A percentile compares a stretch with the other conserved stretches of the same genome.
phyloP scores from a whole-genome alignment of 768 basidiomycete genomes.

The Phylloporus scabripes region DNA sequence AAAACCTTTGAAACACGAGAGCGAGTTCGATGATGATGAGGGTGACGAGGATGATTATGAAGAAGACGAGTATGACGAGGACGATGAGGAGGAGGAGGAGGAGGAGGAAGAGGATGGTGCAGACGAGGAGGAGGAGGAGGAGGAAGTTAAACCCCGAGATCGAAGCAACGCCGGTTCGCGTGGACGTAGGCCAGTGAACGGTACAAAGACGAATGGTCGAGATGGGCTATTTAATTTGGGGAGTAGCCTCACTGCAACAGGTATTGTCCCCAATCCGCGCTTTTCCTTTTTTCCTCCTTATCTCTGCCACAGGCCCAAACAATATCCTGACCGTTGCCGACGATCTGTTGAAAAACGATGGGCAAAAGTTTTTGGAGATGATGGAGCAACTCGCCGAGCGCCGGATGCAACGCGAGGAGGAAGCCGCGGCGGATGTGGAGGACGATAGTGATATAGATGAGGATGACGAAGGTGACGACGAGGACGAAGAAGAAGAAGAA shows the following conservation, averaged over 20 bases:
- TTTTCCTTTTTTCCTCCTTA: slow-evolving; percentile 14
- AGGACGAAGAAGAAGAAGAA: slow-evolving; percentile 60
- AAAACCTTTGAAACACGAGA: slow-evolving; percentile 48
- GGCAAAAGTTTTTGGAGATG: slow-evolving; percentile 99
- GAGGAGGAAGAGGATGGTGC: slow-evolving; percentile 67
- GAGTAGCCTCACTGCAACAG: slow-evolving; percentile 76
- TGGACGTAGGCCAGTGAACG: slow-evolving; percentile 38
- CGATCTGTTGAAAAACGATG: slow-evolving; percentile 97
- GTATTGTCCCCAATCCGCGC: slow-evolving; percentile 32
- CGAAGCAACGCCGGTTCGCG: slow-evolving; percentile 31
- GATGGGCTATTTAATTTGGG: slow-evolving; percentile 79
- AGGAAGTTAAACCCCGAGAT: slow-evolving; percentile 42
- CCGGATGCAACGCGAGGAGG: slow-evolving; percentile 86
- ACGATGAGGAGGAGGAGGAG: slow-evolving; percentile 63
- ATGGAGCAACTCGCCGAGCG: slow-evolving; percentile 98
- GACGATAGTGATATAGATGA: slow-evolving; percentile 59
- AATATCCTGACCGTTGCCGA: slow-evolving; percentile 98
- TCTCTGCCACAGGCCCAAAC: slow-evolving; percentile 55
- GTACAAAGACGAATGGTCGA: slow-evolving; percentile 42
- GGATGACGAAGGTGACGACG: slow-evolving; percentile 54
- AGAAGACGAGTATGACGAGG: slow-evolving; percentile 52
- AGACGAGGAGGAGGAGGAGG: slow-evolving; percentile 49
- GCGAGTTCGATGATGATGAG: slow-evolving; percentile 64
- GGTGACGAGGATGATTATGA: slow-evolving; percentile 50
- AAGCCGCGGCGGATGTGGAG: slow-evolving; percentile 54